A percentile compares a stretch with the other conserved stretches of the same genome.
Conservation (phyloP, 768 basidiomycete genomes). For the Kwoniella dejecticola region DNA sequence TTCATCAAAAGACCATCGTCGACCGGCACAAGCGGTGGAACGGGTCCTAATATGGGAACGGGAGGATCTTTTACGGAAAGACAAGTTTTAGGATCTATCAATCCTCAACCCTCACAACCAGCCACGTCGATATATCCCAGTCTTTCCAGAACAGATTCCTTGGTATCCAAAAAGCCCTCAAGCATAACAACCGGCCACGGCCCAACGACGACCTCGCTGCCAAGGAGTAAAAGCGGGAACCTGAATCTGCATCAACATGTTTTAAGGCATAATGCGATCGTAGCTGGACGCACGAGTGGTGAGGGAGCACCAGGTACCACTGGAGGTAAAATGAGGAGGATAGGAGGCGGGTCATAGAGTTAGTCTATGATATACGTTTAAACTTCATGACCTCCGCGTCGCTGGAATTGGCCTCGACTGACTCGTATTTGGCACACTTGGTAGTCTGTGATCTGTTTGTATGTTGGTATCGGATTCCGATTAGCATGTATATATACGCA, state of each 20-base stretch:
- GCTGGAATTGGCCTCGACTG: too few relatives aligned
- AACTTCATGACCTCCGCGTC: too few relatives aligned
- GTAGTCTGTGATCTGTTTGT: not conserved
- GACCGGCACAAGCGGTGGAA: constrained; percentile 1
- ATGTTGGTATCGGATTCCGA: not conserved
- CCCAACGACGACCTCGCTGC: constrained; percentile 18
- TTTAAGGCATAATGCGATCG: constrained; percentile 32
- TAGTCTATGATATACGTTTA: not conserved
- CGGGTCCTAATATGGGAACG: too few relatives aligned
- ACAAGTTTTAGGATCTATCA: constrained; percentile 32
- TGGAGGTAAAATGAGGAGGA: not conserved
- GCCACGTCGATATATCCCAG: constrained; percentile 1
- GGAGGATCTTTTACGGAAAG: not conserved
- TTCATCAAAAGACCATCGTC: constrained; percentile 40
- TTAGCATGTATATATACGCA: not conserved
- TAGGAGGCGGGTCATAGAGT: not conserved
- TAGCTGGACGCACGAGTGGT: constrained; percentile 24
- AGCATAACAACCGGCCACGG: not conserved
- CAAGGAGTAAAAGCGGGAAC: constrained; percentile 35
- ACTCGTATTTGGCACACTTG: too few relatives aligned
- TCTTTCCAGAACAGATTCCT: not conserved
- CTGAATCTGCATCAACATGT: constrained; percentile 44
- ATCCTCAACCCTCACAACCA: constrained; percentile 4
- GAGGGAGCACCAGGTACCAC: constrained; percentile 8
- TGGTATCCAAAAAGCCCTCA: not conserved